These are phyloP conservation scores for Crucihimalaya himalaica DNA, from an alignment of 345 rosid species.

Conservation along the genomic window DNA sequence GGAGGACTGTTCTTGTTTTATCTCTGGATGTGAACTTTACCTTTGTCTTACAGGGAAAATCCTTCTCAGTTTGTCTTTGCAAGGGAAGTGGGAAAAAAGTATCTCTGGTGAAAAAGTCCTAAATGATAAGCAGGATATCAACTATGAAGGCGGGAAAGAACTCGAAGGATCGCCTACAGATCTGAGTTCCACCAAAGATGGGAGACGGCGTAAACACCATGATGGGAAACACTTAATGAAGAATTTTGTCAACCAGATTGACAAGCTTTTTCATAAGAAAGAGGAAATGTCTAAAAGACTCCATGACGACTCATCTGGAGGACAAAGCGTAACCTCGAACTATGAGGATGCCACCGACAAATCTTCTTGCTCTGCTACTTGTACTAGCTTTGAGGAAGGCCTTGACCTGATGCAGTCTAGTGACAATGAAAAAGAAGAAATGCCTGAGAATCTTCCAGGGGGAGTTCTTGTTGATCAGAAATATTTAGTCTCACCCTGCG, in stretches of 20 bases:
- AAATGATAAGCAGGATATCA: conserved; percentile 40
- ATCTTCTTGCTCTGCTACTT: conserved; percentile 34
- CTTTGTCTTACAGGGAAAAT: conserved; percentile 58
- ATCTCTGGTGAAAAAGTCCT: conserved; percentile 33
- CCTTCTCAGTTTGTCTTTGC: conserved; percentile 62
- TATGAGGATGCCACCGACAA: conserved; percentile 65
- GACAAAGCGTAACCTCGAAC: conserved; percentile 55
- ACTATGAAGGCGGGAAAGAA: conserved; percentile 43
- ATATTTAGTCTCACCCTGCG: conserved; percentile 44
- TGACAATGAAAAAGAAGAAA: conserved; percentile 43
- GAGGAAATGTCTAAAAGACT: conserved; percentile 45
- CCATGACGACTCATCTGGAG: conserved; percentile 50
- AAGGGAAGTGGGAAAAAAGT: conserved; percentile 46
- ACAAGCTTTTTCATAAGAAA: conserved; percentile 62
- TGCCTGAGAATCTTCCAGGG: conserved; percentile 72
- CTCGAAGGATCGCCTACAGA: conserved; percentile 34
- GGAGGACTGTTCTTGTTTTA: background rate
- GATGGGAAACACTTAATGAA: conserved; percentile 73
- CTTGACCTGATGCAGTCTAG: conserved; percentile 54
- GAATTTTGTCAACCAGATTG: conserved; percentile 50
- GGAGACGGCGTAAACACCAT: conserved; percentile 47
- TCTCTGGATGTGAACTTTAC: conserved; percentile 1
- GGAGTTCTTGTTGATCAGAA: conserved; percentile 73
- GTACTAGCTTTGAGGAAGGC: conserved; percentile 66
- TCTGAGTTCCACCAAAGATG: conserved; percentile 42